Evolutionary conservation across 257 asterid species (phyloP).

Genomic region (Schizonepeta tenuifolia): DNA sequence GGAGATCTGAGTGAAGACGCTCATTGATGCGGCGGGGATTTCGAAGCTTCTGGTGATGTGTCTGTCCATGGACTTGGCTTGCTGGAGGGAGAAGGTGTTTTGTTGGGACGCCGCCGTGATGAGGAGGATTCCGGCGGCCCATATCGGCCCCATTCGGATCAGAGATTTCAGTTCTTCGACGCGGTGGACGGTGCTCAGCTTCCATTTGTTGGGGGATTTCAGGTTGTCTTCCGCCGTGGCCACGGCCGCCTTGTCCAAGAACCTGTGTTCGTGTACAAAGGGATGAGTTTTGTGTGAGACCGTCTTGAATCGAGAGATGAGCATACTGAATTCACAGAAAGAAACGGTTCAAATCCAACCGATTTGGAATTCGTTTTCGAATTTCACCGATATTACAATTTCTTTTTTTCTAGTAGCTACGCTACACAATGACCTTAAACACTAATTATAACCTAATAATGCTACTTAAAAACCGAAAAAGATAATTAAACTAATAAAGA

Average conservation of each 20-base stretch:
- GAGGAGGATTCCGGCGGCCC: conserved; percentile 86
- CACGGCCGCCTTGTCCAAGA: conserved; percentile 72
- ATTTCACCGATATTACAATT: too few relatives aligned
- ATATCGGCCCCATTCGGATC: conserved; percentile 84
- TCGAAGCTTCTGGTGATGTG: conserved; percentile 62
- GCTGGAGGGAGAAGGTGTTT: conserved; percentile 75
- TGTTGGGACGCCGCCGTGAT: conserved; percentile 81
- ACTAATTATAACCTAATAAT: too few relatives aligned
- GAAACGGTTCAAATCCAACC: too few relatives aligned
- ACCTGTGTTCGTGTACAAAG: conserved; percentile 39
- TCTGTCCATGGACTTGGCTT: conserved; percentile 81
- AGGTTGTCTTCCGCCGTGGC: conserved; percentile 57
- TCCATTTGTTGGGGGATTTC: conserved; percentile 66
- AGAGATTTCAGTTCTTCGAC: conserved; percentile 82
- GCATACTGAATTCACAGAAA: too few relatives aligned
- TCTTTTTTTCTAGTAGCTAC: too few relatives aligned
- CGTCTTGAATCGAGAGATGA: too few relatives aligned
- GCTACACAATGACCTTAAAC: too few relatives aligned
- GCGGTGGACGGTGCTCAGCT: conserved; percentile 76
- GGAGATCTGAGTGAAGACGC: conserved; percentile 64
- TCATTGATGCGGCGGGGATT: conserved; percentile 83
- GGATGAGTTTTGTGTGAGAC: too few relatives aligned
- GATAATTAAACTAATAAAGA: too few relatives aligned
- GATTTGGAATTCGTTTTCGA: too few relatives aligned
- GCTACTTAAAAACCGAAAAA: too few relatives aligned